These are phyloP conservation scores for Omphalotus olearius DNA, from an alignment of 1,284 basidiomycete species.

Conservation along the genomic window DNA sequence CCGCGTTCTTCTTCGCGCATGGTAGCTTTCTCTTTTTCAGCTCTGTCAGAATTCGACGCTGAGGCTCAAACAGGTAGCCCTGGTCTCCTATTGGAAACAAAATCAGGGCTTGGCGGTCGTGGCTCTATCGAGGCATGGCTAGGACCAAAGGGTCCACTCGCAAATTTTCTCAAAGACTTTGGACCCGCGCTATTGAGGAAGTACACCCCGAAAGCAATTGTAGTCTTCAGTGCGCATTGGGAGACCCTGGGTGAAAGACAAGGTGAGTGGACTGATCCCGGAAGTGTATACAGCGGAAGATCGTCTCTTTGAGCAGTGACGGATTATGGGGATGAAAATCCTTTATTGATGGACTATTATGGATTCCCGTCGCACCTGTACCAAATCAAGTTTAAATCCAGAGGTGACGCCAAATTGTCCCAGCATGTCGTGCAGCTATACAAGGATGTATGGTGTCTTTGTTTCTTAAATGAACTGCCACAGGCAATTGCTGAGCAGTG, in stretches of 20 bases:
- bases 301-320: constrained; percentile 42
- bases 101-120: constrained; percentile 6
- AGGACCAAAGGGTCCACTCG: constrained; percentile 54
- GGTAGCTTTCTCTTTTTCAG: constrained; percentile 43
- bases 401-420: constrained; percentile 53
- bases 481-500: constrained; percentile 2
- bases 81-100: not conserved
- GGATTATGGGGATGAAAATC: constrained; percentile 71
- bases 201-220: constrained; percentile 70
- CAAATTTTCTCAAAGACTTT: constrained; percentile 62
- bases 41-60: not conserved
- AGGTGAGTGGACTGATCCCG: constrained; percentile 31
- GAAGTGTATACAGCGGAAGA: constrained; percentile 1
- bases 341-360: constrained; percentile 71
- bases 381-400: constrained; percentile 61
- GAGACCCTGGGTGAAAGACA: constrained; percentile 55
- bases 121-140: constrained; percentile 28
- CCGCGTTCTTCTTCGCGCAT: constrained; percentile 74
- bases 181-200: constrained; percentile 63
- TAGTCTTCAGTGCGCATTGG: constrained; percentile 82
- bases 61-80: not conserved
- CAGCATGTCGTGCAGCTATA: constrained; percentile 57
- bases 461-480: not conserved
- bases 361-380: constrained; percentile 60
- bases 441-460: constrained; percentile 39